Evolutionary conservation across 306 rosid genomes (phyloP).

Genomic region (Quercus robur): DNA sequence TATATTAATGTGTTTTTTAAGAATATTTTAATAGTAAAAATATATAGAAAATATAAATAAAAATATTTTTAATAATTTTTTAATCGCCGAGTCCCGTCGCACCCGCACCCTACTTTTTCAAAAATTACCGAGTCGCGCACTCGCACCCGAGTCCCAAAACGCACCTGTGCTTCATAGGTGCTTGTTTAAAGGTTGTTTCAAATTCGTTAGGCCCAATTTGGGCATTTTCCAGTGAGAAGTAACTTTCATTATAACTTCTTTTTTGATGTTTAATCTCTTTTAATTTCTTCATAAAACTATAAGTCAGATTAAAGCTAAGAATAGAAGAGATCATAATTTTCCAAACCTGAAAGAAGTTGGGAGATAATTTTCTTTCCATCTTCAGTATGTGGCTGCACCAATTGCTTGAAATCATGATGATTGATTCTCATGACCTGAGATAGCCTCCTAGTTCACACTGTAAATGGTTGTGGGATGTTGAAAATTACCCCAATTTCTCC

Average conservation of each 20-base stretch:
- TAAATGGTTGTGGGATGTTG: slow-evolving; percentile 74
- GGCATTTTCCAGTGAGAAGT: background rate
- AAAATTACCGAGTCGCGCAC: too few species aligned
- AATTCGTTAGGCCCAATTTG: background rate
- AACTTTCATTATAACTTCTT: background rate
- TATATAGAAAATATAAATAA: too few species aligned
- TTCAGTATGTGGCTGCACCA: slow-evolving; percentile 53
- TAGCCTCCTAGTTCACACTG: slow-evolving; percentile 75
- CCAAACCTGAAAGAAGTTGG: slow-evolving; percentile 65
- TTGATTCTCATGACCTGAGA: slow-evolving; percentile 64
- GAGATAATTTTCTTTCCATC: slow-evolving; percentile 59
- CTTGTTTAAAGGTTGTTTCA: background rate
- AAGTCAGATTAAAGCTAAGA: too few species aligned
- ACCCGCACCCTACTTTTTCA: too few species aligned
- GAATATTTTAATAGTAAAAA: too few species aligned
- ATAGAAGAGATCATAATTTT: background rate
- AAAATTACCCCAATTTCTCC: slow-evolving; percentile 82
- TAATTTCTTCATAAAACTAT: background rate
- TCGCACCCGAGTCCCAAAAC: too few species aligned
- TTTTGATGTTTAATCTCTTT: background rate
- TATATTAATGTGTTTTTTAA: too few species aligned
- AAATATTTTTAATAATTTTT: too few species aligned
- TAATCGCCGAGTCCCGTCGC: too few species aligned
- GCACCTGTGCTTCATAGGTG: background rate
- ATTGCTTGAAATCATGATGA: slow-evolving; percentile 73